Percentiles rank a stretch among this genome's conserved stretches.
Conservation (phyloP, 2,329 filamentous ascomycete species). For the Pyrenochaeta sp. region DNA sequence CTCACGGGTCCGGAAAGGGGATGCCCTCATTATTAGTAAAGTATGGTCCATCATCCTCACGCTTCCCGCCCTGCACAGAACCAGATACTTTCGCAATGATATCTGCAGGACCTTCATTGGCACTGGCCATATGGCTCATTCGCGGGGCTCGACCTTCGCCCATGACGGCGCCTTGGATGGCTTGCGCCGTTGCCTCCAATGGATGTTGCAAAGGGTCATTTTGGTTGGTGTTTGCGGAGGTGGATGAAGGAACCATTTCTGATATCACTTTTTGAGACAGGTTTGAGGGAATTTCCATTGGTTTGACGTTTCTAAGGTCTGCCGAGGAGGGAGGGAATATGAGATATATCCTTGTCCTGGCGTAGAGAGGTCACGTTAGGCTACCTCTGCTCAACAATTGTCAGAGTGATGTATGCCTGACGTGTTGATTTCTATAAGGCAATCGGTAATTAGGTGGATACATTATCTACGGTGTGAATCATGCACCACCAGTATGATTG, state of each 20-base stretch:
- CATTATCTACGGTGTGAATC: too few species aligned
- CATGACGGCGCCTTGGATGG: constrained; percentile 48
- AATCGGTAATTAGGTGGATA: too few species aligned
- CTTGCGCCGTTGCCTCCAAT: constrained; percentile 51
- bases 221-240: constrained; percentile 41
- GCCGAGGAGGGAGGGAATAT: too few species aligned
- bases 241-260: constrained; percentile 29
- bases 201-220: constrained; percentile 49
- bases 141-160: constrained; percentile 50
- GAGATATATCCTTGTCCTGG: too few species aligned
- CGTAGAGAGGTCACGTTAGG: too few species aligned
- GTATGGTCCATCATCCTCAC: constrained; percentile 59
- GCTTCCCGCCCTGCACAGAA: constrained; percentile 54
- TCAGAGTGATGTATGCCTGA: constrained; percentile 32
- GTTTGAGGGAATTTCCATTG: constrained; percentile 28
- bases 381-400: constrained; percentile 4
- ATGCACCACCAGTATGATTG: background rate
- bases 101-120: constrained; percentile 62
- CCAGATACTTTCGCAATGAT: constrained; percentile 62
- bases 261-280: constrained; percentile 18
- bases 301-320: too few species aligned
- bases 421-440: too few species aligned
- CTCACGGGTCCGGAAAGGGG: constrained; percentile 58
- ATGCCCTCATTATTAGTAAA: constrained; percentile 64
- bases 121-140: constrained; percentile 49